Percentiles rank a stretch among this genome's conserved stretches.
Conservation (phyloP, 768 basidiomycete species). For the Tremella yokohamensis region DNA sequence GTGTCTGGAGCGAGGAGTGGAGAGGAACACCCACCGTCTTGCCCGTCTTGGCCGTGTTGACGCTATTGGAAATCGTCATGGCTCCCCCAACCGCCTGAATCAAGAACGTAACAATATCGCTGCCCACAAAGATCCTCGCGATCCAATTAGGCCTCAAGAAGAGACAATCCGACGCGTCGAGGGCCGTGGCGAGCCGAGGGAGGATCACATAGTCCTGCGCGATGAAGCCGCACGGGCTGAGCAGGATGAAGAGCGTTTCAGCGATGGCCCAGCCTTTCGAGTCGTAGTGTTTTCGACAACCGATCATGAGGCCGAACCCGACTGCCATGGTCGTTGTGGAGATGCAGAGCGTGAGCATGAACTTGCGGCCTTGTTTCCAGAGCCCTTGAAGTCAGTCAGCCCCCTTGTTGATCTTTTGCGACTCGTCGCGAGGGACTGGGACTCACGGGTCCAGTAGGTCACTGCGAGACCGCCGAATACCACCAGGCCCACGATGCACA, state of each 20-base stretch:
- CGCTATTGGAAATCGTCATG: constrained; percentile 4
- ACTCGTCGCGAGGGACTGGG: neutral
- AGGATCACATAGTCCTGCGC: constrained; percentile 62
- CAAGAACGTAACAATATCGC: constrained; percentile 65
- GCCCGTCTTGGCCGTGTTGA: constrained; percentile 14
- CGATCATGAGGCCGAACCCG: constrained; percentile 11
- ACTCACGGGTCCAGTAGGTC: constrained; percentile 15
- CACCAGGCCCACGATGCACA: constrained; percentile 9
- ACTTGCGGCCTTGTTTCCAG: constrained; percentile 6
- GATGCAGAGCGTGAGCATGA: constrained; percentile 14
- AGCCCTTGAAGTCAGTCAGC: constrained; percentile 1
- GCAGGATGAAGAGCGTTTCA: constrained; percentile 20
- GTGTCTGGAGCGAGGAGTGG: neutral
- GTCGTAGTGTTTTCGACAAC: neutral
- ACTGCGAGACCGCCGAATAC: constrained; percentile 7
- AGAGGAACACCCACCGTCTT: too few species aligned
- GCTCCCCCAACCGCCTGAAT: constrained; percentile 56
- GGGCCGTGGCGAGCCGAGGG: constrained; percentile 59
- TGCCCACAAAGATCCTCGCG: constrained; percentile 60
- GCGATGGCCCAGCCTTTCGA: neutral
- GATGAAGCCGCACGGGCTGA: constrained; percentile 64
- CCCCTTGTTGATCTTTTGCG: too few species aligned
- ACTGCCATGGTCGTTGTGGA: constrained; percentile 14
- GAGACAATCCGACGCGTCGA: constrained; percentile 57
- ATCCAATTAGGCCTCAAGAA: constrained; percentile 50